Base-by-base conservation (phyloP, 441 rosid species). In the Erodium texanum region DNA sequence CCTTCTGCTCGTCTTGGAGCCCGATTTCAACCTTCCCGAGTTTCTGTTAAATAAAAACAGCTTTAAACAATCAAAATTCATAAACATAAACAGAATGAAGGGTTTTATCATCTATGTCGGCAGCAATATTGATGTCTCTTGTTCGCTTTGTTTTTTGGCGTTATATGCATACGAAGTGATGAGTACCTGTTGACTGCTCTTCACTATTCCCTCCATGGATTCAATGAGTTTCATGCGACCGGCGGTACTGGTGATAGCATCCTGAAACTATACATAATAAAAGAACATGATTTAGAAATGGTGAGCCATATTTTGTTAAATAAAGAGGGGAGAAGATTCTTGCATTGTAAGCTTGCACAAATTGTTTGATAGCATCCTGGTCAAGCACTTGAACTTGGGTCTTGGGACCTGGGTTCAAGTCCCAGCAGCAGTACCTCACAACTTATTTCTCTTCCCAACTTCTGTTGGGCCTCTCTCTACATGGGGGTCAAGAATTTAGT, bases 161-260 rank as follows among this genome's bases (percentile, higher is more conserved):
- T 27, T 27, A 27, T 27, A 4, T 27, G 29, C 29, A 27, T 56
- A 74, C 36, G 32, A 73, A 56, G 27, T 45, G 36, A 58, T 2
- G 72, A 64, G 38, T 70, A 90, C 90, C 90, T 85, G 98, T 70
- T 90, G 89, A 78, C 86, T 89, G 67, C 91, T 88, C 74, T 85
- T 87, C 71, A 83, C 79, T 76, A 90, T 86, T 73, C 84, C 96
- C 77, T 93, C 94, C 94, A 90, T 84, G 73, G 97, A 90, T 77
- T 82, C 81, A 65, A 84, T 81, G 68, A 87, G 82, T 78, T 89
- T 93, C 76, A 61, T 66, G 36, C 87, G 88, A 71, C 96, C 91
- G 65, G 75, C 86, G 72, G 78, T 66, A 77, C 79, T 87, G 52
- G 81, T 69, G 72, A 93, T 79, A 71, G 96, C 96, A 72, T 85